phyloP scores from a whole-genome alignment of 2,329 filamentous ascomycete species.

The Paraphaeosphaeria sporulosa region DNA sequence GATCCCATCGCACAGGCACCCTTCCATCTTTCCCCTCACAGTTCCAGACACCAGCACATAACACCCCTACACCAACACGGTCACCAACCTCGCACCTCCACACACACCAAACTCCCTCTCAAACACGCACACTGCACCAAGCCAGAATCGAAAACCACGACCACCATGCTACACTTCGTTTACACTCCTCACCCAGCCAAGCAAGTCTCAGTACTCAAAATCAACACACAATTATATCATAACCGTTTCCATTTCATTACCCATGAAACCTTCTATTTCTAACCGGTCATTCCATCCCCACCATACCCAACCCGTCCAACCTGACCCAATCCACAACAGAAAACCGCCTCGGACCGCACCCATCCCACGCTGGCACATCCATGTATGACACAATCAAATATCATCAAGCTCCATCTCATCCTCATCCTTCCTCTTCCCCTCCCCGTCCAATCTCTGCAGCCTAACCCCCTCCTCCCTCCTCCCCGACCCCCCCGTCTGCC shows the following conservation, averaged over 20 bases:
- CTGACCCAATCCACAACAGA: not conserved
- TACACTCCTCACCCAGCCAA: too few species aligned
- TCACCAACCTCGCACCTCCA: too few species aligned
- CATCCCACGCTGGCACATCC: not conserved
- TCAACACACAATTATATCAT: not conserved
- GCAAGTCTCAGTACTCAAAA: not conserved
- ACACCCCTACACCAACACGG: too few species aligned
- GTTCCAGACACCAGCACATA: too few species aligned
- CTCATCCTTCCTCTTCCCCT: slow-evolving; percentile 51
- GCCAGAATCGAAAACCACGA: too few species aligned
- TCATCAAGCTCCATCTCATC: slow-evolving; percentile 46
- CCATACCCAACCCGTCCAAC: not conserved
- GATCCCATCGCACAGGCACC: too few species aligned
- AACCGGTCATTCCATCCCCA: not conserved
- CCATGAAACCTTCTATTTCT: not conserved
- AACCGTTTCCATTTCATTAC: not conserved
- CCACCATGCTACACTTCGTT: too few species aligned
- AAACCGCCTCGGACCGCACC: not conserved
- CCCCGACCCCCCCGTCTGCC: slow-evolving; percentile 17
- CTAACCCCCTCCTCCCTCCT: slow-evolving; percentile 30
- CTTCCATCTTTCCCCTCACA: too few species aligned
- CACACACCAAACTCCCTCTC: too few species aligned
- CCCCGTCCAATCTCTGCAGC: slow-evolving; percentile 51
- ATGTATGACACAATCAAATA: slow-evolving; percentile 45
- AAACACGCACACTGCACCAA: too few species aligned